Percentiles rank a stretch among this genome's conserved stretches.
Evolutionary conservation across 768 basidiomycete genomes (phyloP).

Genomic region (Pleurotus eryngii): DNA sequence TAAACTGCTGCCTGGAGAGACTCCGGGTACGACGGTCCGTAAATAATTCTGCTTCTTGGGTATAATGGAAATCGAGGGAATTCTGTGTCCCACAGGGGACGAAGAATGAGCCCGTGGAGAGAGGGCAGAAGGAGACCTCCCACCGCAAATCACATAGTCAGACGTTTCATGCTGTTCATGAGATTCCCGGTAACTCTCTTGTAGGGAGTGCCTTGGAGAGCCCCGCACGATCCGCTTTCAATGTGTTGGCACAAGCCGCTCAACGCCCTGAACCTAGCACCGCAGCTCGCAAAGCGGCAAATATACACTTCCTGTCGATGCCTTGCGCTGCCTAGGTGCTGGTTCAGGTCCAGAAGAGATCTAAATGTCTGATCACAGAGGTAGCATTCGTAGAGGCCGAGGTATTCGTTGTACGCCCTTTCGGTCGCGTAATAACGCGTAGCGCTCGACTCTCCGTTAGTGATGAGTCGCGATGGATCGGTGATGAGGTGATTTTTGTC

Average conservation of each 20-base stretch:
- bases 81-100: too few relatives aligned
- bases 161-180: neutral
- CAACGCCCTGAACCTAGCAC: slow-evolving; percentile 40
- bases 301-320: slow-evolving; percentile 52
- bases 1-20: too few relatives aligned
- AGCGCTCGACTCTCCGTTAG: too few relatives aligned
- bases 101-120: too few relatives aligned
- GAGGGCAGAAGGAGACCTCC: too few relatives aligned
- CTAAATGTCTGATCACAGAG: slow-evolving; percentile 47
- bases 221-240: slow-evolving; percentile 58
- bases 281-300: slow-evolving; percentile 50
- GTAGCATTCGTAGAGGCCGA: slow-evolving; percentile 54
- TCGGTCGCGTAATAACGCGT: slow-evolving; percentile 28
- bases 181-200: neutral
- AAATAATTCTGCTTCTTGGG: too few relatives aligned
- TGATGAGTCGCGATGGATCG: slow-evolving; percentile 49
- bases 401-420: slow-evolving; percentile 39
- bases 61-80: too few relatives aligned
- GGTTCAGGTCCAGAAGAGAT: slow-evolving; percentile 46
- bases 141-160: too few relatives aligned
- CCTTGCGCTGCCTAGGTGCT: slow-evolving; percentile 60
- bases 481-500: slow-evolving; percentile 53
- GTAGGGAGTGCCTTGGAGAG: neutral
- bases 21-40: too few relatives aligned
- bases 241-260: slow-evolving; percentile 64